These are phyloP conservation scores for Kurtzmaniella quercitrusa DNA, from an alignment of 1,139 yeast genomes.

Conservation along the genomic window DNA sequence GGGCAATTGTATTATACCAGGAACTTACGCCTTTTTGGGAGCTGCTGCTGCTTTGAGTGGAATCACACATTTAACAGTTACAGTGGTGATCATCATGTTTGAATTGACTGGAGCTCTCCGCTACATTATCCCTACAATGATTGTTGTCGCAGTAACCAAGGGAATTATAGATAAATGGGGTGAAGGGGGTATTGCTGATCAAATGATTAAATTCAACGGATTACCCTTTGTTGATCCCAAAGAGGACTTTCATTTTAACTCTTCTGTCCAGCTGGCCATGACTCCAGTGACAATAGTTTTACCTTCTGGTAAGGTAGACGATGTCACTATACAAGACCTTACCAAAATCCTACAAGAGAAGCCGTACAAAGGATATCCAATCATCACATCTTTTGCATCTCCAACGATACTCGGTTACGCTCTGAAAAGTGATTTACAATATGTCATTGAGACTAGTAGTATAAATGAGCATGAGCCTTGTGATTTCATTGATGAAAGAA, in stretches of 20 bases:
- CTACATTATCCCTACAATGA: slow-evolving; percentile 92
- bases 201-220: slow-evolving; percentile 86
- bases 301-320: slow-evolving; percentile 30
- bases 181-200: slow-evolving; percentile 87
- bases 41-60: slow-evolving; percentile 96
- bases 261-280: slow-evolving; percentile 65
- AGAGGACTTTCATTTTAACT: slow-evolving; percentile 57
- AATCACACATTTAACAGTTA: slow-evolving; percentile 83
- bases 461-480: slow-evolving; percentile 8
- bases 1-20: slow-evolving; percentile 72
- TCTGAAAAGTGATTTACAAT: slow-evolving; percentile 29
- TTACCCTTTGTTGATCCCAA: slow-evolving; percentile 78
- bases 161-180: slow-evolving; percentile 74
- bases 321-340: slow-evolving; percentile 31
- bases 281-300: slow-evolving; percentile 48
- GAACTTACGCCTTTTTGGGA: slow-evolving; percentile 94
- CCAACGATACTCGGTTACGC: slow-evolving; percentile 37
- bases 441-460: slow-evolving; percentile 15
- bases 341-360: slow-evolving; percentile 35
- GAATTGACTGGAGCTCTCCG: slow-evolving; percentile 92
- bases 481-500: slow-evolving; percentile 10
- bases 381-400: slow-evolving; percentile 29
- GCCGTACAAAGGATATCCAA: slow-evolving; percentile 52
- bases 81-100: slow-evolving; percentile 93
- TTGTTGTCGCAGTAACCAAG: slow-evolving; percentile 89